These are phyloP conservation scores for Hortaea sp. DNA, from an alignment of 2,329 filamentous ascomycete genomes.

Conservation along the genomic window DNA sequence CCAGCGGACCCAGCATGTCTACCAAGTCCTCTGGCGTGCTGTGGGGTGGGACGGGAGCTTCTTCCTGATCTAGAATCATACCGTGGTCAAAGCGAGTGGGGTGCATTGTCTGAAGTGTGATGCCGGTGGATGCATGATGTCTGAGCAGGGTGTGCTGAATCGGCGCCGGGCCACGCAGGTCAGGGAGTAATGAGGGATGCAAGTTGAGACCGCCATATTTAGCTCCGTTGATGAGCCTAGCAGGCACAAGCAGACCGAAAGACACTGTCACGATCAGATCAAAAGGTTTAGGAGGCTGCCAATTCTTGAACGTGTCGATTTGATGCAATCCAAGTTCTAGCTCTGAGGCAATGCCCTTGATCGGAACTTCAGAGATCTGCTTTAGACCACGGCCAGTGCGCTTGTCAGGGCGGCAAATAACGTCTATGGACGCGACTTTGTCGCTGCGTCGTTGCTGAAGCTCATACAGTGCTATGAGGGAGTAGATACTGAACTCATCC, in stretches of 20 bases:
- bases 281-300: slow-evolving; percentile 53
- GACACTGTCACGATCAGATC: slow-evolving; percentile 88
- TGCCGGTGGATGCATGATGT: slow-evolving; percentile 52
- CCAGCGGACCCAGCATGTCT: slow-evolving; percentile 49
- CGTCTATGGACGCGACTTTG: slow-evolving; percentile 67
- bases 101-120: slow-evolving; percentile 82
- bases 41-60: slow-evolving; percentile 32
- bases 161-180: slow-evolving; percentile 75
- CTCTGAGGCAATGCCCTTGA: slow-evolving; percentile 54
- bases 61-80: slow-evolving; percentile 57
- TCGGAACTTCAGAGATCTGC: slow-evolving; percentile 58
- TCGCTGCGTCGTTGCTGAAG: slow-evolving; percentile 31
- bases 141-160: slow-evolving; percentile 73
- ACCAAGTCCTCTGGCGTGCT: slow-evolving; percentile 43
- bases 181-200: slow-evolving; percentile 73
- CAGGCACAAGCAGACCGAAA: slow-evolving; percentile 82
- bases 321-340: slow-evolving; percentile 61
- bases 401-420: slow-evolving; percentile 74
- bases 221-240: slow-evolving; percentile 57
- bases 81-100: slow-evolving; percentile 69
- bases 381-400: slow-evolving; percentile 59
- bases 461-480: slow-evolving; percentile 57
- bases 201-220: slow-evolving; percentile 86
- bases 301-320: slow-evolving; percentile 71
- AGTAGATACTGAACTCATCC: slow-evolving; percentile 76